Base-by-base conservation (phyloP, 768 basidiomycete genomes). In the Agaricus blazei region DNA sequence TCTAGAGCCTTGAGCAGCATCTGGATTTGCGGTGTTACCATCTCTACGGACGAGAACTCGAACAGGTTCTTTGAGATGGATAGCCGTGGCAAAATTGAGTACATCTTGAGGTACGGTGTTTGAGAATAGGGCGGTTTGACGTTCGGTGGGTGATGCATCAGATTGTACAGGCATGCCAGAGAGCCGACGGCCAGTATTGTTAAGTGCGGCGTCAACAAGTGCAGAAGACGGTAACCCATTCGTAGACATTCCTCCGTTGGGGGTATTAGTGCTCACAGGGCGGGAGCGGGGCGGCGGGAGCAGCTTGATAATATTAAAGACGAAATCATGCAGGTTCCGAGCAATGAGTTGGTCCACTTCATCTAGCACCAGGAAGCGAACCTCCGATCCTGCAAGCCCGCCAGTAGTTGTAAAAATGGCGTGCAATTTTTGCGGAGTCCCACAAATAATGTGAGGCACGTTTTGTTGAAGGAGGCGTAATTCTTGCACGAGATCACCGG, bases 31-130 rank as follows among this genome's bases (percentile, higher is more conserved):
- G 48, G 89, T 86, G 63, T 90, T 91, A 40, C 90, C 91, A 61
- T 93, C 90, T 15, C 96, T 81, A 51, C 97, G 83, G 24, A 99
- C 97, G 19, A 99, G 84, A n/a, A 99, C 97, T 26, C 97, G 84
- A 41, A 99, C 94, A 23, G 97, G 96, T 68, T 99, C 97, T 51
- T 90, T 85, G 9, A 99, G 82, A 65, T 97, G 90, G 56, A 99
- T 93, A 3, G 89, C 85, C 52, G 91, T 85, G 1, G 94, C 94
- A 41, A 99, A 85, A 68, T 95, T 98, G 59, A 99, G 82, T 9
- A 99, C 97, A 65, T 99, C 97, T 67, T 96, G 93, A 14, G 93
- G 96, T 15, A 97, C 95, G 2, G 97, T 99, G 68, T 98, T 98
- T 37, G 93, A 96, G 71, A 98, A 98, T n/a, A 93, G 76, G 6